Percentiles rank a stretch among this genome's conserved stretches.
Evolutionary conservation across 1,139 yeast species (phyloP).

Genomic region (Blastobotrys apis): DNA sequence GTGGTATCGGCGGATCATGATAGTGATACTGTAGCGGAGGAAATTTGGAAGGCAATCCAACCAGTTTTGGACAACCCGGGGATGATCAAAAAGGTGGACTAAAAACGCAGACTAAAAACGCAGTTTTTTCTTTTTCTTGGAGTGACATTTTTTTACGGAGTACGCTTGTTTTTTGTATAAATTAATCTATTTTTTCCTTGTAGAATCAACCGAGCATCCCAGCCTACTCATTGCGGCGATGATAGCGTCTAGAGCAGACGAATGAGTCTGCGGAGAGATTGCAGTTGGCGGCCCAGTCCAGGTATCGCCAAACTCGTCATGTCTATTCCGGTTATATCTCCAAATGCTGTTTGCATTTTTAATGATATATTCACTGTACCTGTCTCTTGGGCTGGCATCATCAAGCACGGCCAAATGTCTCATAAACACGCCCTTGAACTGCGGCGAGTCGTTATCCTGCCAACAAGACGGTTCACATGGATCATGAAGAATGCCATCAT

Average conservation of each 20-base stretch:
- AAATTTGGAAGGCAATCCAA: slow-evolving; percentile 23
- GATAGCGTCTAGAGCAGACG: slow-evolving; percentile 9
- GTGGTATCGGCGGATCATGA: slow-evolving; percentile 58
- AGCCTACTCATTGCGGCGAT: slow-evolving; percentile 2
- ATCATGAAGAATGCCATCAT: slow-evolving; percentile 17
- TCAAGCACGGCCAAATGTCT: slow-evolving; percentile 18
- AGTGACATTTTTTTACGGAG: not conserved
- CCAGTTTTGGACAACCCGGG: not conserved
- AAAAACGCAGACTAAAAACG: too few relatives aligned
- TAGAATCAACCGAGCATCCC: not conserved
- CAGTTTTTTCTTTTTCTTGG: not conserved
- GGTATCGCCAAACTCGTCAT: slow-evolving; percentile 15
- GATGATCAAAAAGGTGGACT: not conserved
- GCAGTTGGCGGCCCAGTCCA: slow-evolving; percentile 15
- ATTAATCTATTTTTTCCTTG: too few relatives aligned
- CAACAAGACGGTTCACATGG: slow-evolving; percentile 20
- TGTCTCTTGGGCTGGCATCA: slow-evolving; percentile 3
- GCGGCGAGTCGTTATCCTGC: slow-evolving; percentile 16
- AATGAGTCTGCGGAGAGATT: slow-evolving; percentile 8
- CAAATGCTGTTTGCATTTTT: slow-evolving; percentile 12
- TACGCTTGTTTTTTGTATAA: too few relatives aligned
- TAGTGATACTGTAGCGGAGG: slow-evolving; percentile 50
- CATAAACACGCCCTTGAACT: slow-evolving; percentile 21
- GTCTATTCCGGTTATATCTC: slow-evolving; percentile 8
- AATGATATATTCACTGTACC: slow-evolving; percentile 8